Base-by-base conservation (phyloP, 1,139 yeast species). In the Yamadazyma pseudoaaseri region DNA sequence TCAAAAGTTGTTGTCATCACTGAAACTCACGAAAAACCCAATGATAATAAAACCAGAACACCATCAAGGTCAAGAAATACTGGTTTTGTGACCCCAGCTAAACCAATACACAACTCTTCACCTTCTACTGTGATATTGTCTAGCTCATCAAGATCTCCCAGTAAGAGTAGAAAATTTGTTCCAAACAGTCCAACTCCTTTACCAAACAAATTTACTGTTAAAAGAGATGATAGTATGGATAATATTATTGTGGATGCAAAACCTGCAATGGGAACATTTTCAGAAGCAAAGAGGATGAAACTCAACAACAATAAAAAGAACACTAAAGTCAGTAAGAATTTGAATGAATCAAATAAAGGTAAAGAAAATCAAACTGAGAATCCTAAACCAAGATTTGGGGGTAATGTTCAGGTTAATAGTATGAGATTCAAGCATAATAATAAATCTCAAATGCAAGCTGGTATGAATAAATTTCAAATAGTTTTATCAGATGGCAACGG, bases 391-490 rank as follows among this genome's bases (percentile, higher is more conserved):
- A 32, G 41, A 22, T 37, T 37, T 20, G 41, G 41, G 7, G 23
- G 33, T 16, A 35, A 33, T 31, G 30, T 27, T 17, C 34, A 38
- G 12, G 38, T 34, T n/a, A 41, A 38, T 31, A 35, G 26, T 15
- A 29, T 41, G 30, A 36, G 51, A 29, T 49, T 47, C 34, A 48
- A 44, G 28, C 31, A 44, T 11, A 36, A 47, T 5, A 53, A 52
- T 27, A 58, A 54, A 43, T 57, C 65, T 1, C 58, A 61, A 37
- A 65, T 64, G 70, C 70, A 63, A 50, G 65, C 65, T 4, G 73
- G 73, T 7, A 65, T 68, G 66, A 67, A 64, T 45, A 70, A 70
- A 51, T 74, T 74, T 47, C 80, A 74, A 49, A 74, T 74, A 38
- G 74, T 74, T 1, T 65, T 74, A 36, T 64, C 76, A 3, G 79